Conservation (phyloP, 257 asterid genomes). For the Forsythia viridissima region DNA sequence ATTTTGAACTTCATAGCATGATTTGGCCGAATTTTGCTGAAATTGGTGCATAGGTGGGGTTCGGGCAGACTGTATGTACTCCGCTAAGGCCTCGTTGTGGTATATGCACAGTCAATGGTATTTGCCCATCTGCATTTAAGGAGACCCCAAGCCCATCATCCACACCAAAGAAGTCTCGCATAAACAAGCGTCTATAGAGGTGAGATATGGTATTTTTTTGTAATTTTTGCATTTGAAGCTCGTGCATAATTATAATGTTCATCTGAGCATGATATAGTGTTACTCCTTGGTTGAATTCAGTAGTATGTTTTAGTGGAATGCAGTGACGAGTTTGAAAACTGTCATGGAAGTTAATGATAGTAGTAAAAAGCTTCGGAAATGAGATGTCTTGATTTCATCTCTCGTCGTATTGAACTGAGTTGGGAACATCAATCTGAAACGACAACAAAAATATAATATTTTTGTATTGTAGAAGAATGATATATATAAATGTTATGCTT, state of each 20-base stretch:
- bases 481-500: too few relatives aligned
- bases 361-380: too few relatives aligned
- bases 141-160: constrained; percentile 60
- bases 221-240: constrained; percentile 8
- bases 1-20: background rate
- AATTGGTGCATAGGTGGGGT: constrained; percentile 68
- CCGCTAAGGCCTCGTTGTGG: constrained; percentile 89
- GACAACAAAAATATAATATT: too few relatives aligned
- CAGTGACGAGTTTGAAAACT: background rate
- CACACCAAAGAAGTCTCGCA: constrained; percentile 20
- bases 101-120: constrained; percentile 54
- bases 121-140: constrained; percentile 87
- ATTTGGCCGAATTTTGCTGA: background rate
- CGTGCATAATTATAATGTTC: background rate
- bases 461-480: too few relatives aligned
- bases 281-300: background rate
- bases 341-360: background rate
- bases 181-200: constrained; percentile 13
- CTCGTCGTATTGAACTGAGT: too few relatives aligned
- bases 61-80: constrained; percentile 91
- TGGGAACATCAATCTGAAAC: too few relatives aligned
- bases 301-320: background rate
- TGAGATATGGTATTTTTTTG: background rate
- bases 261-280: background rate
- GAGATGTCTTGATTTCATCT: too few relatives aligned